Evolutionary conservation across 2,329 filamentous ascomycete genomes (phyloP), one percentile per base, ranked within the genome.

Genomic region (Aspergillus sojae): DNA sequence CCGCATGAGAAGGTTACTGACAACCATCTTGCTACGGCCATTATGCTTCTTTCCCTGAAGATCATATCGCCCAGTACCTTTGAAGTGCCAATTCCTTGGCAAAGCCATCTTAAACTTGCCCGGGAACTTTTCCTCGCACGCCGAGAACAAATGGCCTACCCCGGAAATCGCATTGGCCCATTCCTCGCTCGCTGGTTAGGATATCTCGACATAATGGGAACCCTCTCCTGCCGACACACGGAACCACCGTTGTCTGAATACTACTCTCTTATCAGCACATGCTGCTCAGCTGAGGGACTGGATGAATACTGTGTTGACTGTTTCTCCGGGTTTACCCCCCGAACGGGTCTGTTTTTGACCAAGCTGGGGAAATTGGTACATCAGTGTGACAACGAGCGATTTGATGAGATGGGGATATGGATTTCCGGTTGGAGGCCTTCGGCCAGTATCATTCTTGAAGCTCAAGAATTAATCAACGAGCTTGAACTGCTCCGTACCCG

Each of bases 121-220:
- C 87, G 92, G 2, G 86, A 90, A 70, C 87, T 96, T 68, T 93
- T 94, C 70, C 82, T 88, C 16, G 85, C 88, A 4, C 87, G 91
- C 7, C 86, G 88, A 23, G 83, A 87, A 11, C 83, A 86, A 58
- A 78, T 83, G 32, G 84, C 85, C 77, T 78, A 70, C 83, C 80
- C 69, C 77, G 82, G 61, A 71, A 84, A 71, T 83, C 89, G 71
- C 82, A 86, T 71, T 83, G 91, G 60, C 84, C 89, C 90, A 59
- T 95, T 96, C 72, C 83, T 95, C 11, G 89, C 87, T 68, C 88
- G 91, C 63, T 96, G 92, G 92, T 90, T 95, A 67, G 90, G 90
- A 1, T 95, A 95, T 76, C 84, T 96, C 23, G 92, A 95, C 72
- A 88, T 95, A 1, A 81, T 95, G 61, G 92, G 91, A 28, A 89